Percentiles rank a stretch among this genome's conserved stretches.
Conservation (phyloP, 2,329 filamentous ascomycete species). For the Aspergillus sp. region DNA sequence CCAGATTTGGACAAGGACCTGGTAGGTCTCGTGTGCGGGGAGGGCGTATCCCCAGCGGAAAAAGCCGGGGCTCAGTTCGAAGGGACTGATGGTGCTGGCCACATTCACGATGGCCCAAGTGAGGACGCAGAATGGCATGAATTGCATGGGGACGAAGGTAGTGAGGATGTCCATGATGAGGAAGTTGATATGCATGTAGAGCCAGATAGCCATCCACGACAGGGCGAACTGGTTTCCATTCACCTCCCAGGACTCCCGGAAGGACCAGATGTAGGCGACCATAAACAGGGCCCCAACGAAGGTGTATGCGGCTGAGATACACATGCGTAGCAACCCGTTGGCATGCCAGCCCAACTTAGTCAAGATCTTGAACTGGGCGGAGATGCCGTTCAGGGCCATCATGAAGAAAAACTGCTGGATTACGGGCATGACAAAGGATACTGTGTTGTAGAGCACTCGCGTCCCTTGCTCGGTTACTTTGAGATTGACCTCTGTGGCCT, state of each 20-base stretch:
- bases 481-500: slow-evolving; percentile 36
- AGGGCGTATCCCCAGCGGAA: slow-evolving; percentile 41
- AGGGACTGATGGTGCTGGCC: slow-evolving; percentile 43
- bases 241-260: slow-evolving; percentile 42
- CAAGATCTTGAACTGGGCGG: slow-evolving; percentile 39
- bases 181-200: slow-evolving; percentile 47
- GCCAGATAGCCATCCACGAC: slow-evolving; percentile 47
- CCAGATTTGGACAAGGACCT: slow-evolving; percentile 44
- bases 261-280: slow-evolving; percentile 46
- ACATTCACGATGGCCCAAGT: slow-evolving; percentile 48
- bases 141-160: slow-evolving; percentile 39
- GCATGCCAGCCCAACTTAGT: slow-evolving; percentile 26
- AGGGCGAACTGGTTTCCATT: slow-evolving; percentile 42
- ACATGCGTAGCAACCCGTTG: slow-evolving; percentile 35
- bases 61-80: slow-evolving; percentile 43
- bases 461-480: slow-evolving; percentile 44
- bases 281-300: slow-evolving; percentile 43
- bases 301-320: slow-evolving; percentile 39
- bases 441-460: slow-evolving; percentile 46
- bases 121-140: slow-evolving; percentile 47
- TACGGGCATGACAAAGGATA: slow-evolving; percentile 46
- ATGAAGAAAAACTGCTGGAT: slow-evolving; percentile 52
- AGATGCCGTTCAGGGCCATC: slow-evolving; percentile 47
- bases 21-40: slow-evolving; percentile 41
- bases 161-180: slow-evolving; percentile 47